Base-by-base conservation (phyloP, 2,329 filamentous ascomycete species). In the Allantophomopsis lycopodina region DNA sequence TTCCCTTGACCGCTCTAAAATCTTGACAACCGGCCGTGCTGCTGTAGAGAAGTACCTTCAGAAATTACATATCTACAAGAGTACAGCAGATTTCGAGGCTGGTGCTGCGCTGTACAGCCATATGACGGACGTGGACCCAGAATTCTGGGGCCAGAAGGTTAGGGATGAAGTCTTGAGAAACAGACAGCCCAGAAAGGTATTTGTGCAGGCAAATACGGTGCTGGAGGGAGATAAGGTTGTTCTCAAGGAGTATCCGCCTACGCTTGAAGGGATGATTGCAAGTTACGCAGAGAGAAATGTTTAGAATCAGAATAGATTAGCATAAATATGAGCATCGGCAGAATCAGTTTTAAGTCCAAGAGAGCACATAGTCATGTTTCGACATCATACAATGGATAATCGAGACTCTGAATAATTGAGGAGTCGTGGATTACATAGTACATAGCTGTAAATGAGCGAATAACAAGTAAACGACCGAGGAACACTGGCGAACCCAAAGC, bases 51-150 rank as follows among this genome's bases (percentile, higher is more conserved):
- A 77, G 38, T 94, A 93, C 56, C 67, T 96, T 38, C 87, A 93
- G 63, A 91, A 93, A 61, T 64, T 96, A 45, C 88, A 95, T 60
- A 70, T 95, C 47, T 95, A 84, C 69, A 95, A 95, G 68, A 76
- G 80, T 4, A 94, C 86, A 1, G 89, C 86, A 6, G 86, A 96
- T 56, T 70, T 89, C 14, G 71, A 80, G 49, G 71, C 69, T 2
- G 89, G 85, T n/a, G 78, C 72, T 48, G 73, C 74, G 49, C 74
- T 94, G 60, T 96, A 94, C 57, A 76, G 80, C 44, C 71, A 80
- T 21, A 88, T 94, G 69, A 94, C 88, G 7, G 66, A 71, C 17
- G 88, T 95, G 16, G 83, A 83, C 42, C 62, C 76, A 39, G 79
- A 84, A 32, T 95, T 84, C 65, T 95, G 85, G 73, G 86, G 81